A percentile compares a stretch with the other conserved stretches of the same genome.
Conservation (phyloP, 2,329 filamentous ascomycete species). For the Xylaria sp. region DNA sequence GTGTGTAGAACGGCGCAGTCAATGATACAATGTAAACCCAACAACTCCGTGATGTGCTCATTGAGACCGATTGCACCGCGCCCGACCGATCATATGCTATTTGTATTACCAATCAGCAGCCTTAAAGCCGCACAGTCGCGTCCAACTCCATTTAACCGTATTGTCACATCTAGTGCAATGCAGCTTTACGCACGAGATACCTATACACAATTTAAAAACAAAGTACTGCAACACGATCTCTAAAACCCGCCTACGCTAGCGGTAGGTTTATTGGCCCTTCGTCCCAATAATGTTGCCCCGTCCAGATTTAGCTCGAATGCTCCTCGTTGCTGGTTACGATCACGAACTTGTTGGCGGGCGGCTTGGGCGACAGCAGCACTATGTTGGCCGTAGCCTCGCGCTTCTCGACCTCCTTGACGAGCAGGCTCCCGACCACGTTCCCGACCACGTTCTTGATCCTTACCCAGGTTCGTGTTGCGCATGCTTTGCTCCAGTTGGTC, state of each 20-base stretch:
- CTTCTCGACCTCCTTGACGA: conserved; percentile 52
- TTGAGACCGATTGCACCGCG: conserved; percentile 44
- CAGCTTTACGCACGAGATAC: conserved; percentile 22
- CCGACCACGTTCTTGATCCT: conserved; percentile 63
- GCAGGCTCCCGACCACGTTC: conserved; percentile 65
- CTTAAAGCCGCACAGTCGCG: conserved; percentile 27
- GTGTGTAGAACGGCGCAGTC: conserved; percentile 43
- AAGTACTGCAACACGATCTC: conserved; percentile 26
- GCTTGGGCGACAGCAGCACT: conserved; percentile 85
- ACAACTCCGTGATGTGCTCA: conserved; percentile 46
- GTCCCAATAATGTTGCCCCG: conserved; percentile 87
- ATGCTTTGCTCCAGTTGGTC: conserved; percentile 87
- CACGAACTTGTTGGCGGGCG: conserved; percentile 80
- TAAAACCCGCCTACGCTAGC: conserved; percentile 55
- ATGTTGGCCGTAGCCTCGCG: conserved; percentile 88
- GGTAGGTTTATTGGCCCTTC: conserved; percentile 68
- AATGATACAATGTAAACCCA: conserved; percentile 36
- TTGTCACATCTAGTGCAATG: conserved; percentile 22
- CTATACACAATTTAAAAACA: conserved; percentile 15
- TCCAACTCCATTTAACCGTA: conserved; percentile 31
- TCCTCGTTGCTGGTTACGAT: conserved; percentile 75
- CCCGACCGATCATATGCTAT: conserved; percentile 37
- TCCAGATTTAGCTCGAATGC: conserved; percentile 93
- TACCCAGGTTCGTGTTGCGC: conserved; percentile 78
- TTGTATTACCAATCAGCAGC: conserved; percentile 31